Evolutionary conservation across 257 asterid genomes (phyloP).

Genomic region (Sherardia arvensis): DNA sequence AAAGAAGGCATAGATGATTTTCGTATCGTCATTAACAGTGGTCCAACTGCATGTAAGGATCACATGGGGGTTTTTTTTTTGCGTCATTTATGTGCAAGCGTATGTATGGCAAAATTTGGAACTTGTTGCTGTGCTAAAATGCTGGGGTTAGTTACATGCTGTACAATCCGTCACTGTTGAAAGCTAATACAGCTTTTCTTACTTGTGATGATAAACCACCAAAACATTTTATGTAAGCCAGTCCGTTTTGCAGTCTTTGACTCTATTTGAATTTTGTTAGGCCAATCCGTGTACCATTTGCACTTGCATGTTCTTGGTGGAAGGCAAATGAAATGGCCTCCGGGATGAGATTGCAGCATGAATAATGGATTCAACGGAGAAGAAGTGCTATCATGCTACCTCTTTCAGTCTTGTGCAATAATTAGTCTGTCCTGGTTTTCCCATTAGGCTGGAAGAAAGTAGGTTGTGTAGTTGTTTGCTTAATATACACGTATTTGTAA

Average conservation of each 20-base stretch:
- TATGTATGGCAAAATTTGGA: background rate
- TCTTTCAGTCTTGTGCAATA: no score
- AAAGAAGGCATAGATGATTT: constrained; percentile 94
- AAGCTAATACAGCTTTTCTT: background rate
- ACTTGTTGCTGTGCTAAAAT: background rate
- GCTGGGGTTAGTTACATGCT: background rate
- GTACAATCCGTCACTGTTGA: background rate
- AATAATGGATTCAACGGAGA: background rate
- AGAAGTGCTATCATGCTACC: no score
- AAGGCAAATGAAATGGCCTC: constrained; percentile 97
- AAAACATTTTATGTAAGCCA: background rate
- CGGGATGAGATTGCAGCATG: constrained; percentile 40
- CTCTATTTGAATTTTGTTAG: constrained; percentile 22
- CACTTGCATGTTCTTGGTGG: constrained; percentile 96
- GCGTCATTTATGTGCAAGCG: background rate
- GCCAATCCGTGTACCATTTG: constrained; percentile 96
- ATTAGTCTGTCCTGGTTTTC: no score
- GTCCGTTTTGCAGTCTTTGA: background rate
- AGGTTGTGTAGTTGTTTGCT: no score
- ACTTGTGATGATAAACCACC: background rate
- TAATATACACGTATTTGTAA: no score
- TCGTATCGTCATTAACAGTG: constrained; percentile 84
- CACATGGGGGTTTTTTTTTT: constrained; percentile 5
- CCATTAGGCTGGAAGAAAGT: no score
- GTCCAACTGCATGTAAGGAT: constrained; percentile 69